Conservation (phyloP, 345 rosid species). For the Dipteronia dyeriana region DNA sequence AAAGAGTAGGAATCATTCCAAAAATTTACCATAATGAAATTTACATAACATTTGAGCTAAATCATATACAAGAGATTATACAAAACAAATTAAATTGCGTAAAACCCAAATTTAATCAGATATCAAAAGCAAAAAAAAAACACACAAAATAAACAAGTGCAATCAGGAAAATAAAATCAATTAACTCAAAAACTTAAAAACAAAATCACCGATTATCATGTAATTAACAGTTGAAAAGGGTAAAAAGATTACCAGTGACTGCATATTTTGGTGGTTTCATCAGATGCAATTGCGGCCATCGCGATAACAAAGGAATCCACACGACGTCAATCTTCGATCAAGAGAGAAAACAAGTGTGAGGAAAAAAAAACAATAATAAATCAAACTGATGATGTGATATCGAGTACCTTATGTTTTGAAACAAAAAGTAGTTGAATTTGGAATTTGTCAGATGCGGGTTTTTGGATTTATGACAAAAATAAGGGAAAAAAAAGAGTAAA, state of each 20-base stretch:
- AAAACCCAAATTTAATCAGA: not conserved
- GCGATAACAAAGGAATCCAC: constrained; percentile 2
- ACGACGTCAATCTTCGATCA: constrained; percentile 25
- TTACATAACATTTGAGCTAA: not conserved
- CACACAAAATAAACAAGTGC: not conserved
- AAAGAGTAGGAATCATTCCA: not conserved
- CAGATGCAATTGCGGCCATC: constrained; percentile 62
- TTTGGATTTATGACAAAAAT: constrained; percentile 5
- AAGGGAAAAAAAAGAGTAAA: not conserved
- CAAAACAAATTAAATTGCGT: constrained; percentile 1
- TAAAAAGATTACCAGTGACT: constrained; percentile 66
- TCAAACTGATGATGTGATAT: not conserved
- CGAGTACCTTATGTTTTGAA: not conserved
- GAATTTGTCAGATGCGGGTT: not conserved
- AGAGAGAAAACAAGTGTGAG: not conserved
- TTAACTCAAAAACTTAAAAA: not conserved
- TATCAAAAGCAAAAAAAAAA: not conserved
- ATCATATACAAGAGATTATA: not conserved
- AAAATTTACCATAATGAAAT: not conserved
- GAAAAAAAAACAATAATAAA: not conserved
- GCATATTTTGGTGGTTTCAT: constrained; percentile 68
- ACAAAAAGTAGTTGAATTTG: not conserved
- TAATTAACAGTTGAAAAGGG: not conserved
- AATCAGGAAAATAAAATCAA: not conserved
- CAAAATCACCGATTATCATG: not conserved